These are phyloP conservation scores for Hapsidospora chrysogenum DNA, from an alignment of 495 filamentous ascomycete species.

Conservation along the genomic window DNA sequence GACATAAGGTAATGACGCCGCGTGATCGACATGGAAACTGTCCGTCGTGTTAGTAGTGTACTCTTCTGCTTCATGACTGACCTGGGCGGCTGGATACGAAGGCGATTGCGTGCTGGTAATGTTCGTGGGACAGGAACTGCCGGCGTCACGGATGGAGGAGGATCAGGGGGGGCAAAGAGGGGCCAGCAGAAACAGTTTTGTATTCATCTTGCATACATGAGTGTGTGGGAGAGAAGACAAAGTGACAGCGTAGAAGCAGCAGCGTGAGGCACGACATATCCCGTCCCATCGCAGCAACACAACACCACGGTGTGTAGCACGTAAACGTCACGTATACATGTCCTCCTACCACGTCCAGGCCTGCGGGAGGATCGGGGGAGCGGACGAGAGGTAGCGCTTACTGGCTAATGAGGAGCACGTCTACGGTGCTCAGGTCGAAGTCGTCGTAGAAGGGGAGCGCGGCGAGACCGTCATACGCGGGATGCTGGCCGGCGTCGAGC, in stretches of 20 bases:
- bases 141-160: too few species aligned
- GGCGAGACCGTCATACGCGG: slow-evolving; percentile 89
- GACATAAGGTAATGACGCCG: slow-evolving; percentile 89
- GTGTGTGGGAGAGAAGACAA: background rate
- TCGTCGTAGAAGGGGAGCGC: slow-evolving; percentile 95
- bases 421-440: slow-evolving; percentile 92
- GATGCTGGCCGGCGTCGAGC: slow-evolving; percentile 94
- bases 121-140: too few species aligned
- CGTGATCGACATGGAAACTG: slow-evolving; percentile 97
- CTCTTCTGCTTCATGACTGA: too few species aligned
- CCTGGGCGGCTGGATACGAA: too few species aligned
- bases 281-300: background rate
- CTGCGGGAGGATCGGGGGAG: background rate
- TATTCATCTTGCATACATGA: slow-evolving; percentile 3
- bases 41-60: too few species aligned
- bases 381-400: slow-evolving; percentile 35
- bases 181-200: background rate
- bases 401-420: slow-evolving; percentile 95
- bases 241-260: slow-evolving; percentile 1
- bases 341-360: background rate
- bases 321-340: background rate
- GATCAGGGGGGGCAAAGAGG: too few species aligned
- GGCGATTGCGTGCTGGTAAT: too few species aligned
- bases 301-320: too few species aligned
- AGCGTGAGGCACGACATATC: background rate